phyloP scores from a whole-genome alignment of 75 land plant species.

The Chamaecyparis obtusa region DNA sequence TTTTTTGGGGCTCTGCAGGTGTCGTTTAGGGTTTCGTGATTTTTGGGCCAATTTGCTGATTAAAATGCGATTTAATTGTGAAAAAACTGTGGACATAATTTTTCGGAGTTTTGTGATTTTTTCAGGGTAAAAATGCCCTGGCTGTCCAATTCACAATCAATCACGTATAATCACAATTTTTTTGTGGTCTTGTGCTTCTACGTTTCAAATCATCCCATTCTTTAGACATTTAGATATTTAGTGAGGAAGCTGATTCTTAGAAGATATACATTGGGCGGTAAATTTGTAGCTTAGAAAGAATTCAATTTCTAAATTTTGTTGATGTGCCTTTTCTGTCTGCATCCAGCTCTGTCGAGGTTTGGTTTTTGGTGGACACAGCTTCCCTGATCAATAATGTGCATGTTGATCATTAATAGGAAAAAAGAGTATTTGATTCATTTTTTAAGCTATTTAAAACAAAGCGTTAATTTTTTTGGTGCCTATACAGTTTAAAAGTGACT shows the following conservation, averaged over 20 bases:
- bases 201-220: background rate
- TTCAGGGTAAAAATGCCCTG: too few relatives aligned
- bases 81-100: too few relatives aligned
- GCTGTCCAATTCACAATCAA: too few relatives aligned
- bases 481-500: background rate
- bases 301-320: background rate
- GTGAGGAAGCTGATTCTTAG: background rate
- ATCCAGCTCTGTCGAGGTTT: background rate
- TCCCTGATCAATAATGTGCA: background rate
- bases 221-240: background rate
- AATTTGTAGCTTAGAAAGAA: background rate
- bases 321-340: background rate
- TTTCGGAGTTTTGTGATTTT: too few relatives aligned
- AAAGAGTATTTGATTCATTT: background rate
- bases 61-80: too few relatives aligned
- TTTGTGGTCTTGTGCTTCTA: too few relatives aligned
- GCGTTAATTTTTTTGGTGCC: background rate
- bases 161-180: too few relatives aligned
- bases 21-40: too few relatives aligned
- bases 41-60: too few relatives aligned
- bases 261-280: background rate
- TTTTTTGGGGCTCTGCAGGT: too few relatives aligned
- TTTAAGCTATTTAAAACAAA: background rate
- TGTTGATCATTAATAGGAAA: background rate
- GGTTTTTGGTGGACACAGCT: background rate